Evolutionary conservation across 495 filamentous ascomycete species (phyloP), one percentile per base, ranked within the genome.

Genomic region (Tuber indicum): DNA sequence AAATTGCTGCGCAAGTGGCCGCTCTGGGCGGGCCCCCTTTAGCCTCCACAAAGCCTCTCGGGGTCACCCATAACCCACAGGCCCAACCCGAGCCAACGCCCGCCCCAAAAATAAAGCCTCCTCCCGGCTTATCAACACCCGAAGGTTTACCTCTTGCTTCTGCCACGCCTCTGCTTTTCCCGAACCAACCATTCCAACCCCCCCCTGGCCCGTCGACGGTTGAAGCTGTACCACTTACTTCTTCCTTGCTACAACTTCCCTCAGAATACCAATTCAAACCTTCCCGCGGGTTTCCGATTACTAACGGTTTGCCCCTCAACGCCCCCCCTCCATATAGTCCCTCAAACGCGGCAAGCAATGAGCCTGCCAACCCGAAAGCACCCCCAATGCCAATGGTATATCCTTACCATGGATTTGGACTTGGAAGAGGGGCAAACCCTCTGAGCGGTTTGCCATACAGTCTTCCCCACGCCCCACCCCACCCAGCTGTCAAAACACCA

Each of bases 271-370:
- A 26, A 66, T 66, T 66, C 58, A 16, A 36, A 3, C 58, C 58
- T 66, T 66, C 58, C 26, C 58, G 5, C 4, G 58, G 58, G 14
- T 66, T 36, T 66, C 14, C 58, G 19, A 6, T 62, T 7, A 70
- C 62, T 45, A 49, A 45, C 45, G 75, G 73, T 32, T 36, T 77
- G 12, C 66, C 75, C 23, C 70, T 78, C 45, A 70, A 73, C 0
- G 70, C 76, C 41, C 70, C 49, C 19, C 75, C 75, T 42, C 71
- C 77, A 44, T 46, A 58, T 19, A 21, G 21, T 36, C 19, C 43
- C 17, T 16, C 42, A 46, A 62, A n/a, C 52, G n/a, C 52, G 2
- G 52, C 52, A 4, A 62, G 3, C 3, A 32, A 62, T 16, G 52
- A 62, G n/a, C 52, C 52, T 32, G 12, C n/a, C 52, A 62, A 62